Conservation (phyloP, 495 filamentous ascomycete species). For the Elasticomyces elasticus region DNA sequence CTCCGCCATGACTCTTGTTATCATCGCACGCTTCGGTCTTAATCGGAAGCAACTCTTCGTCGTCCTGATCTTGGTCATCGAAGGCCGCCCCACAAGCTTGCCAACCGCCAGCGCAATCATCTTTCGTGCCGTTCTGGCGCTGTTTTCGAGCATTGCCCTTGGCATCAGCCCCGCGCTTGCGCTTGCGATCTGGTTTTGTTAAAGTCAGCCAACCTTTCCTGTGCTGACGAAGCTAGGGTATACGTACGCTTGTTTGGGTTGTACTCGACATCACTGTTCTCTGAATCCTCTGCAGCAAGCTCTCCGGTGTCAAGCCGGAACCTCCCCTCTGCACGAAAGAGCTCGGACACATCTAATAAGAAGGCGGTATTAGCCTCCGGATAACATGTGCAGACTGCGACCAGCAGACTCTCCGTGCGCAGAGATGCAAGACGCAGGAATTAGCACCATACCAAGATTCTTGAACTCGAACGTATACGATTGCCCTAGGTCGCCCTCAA, state of each 20-base stretch:
- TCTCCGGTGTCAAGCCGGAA: no score
- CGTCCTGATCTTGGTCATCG: neutral
- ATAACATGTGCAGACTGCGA: neutral
- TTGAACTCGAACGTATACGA: neutral
- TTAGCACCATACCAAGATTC: neutral
- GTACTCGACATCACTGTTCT: neutral
- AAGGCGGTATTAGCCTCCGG: neutral
- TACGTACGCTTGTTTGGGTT: neutral
- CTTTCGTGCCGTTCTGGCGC: neutral
- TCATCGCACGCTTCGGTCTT: neutral
- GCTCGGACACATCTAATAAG: neutral
- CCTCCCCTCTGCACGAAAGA: no score
- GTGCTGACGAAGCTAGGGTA: no score
- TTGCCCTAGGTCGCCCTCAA: neutral
- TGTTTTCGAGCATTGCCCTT: neutral
- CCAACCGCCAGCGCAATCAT: no score
- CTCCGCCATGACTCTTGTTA: neutral
- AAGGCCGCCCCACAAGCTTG: neutral
- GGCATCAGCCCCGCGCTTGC: neutral
- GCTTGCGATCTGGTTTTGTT: neutral
- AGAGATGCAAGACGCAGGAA: neutral
- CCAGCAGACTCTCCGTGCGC: neutral
- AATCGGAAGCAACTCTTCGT: neutral
- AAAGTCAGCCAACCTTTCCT: neutral
- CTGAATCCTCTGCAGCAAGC: no score